Percentiles rank a stretch among this genome's conserved stretches.
phyloP scores from a whole-genome alignment of 73 alveolate genomes.

The Tetrahymena elliotti region DNA sequence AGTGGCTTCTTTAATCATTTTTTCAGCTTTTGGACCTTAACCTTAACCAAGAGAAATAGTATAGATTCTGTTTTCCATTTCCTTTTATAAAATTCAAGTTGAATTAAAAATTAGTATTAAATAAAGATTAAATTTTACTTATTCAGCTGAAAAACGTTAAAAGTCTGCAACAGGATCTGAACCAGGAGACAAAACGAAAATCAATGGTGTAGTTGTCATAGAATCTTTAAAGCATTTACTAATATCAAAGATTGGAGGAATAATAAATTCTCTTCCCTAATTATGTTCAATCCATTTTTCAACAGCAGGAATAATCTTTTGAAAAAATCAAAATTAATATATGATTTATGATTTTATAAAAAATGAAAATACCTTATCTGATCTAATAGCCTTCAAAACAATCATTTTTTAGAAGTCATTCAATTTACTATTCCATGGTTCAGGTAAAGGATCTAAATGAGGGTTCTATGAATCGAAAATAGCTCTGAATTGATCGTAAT shows the following conservation, averaged over 20 bases:
- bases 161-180: conserved; percentile 98
- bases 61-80: conserved; percentile 76
- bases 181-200: conserved; percentile 94
- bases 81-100: conserved; percentile 18
- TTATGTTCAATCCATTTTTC: conserved; percentile 80
- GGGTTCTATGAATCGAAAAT: conserved; percentile 82
- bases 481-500: conserved; percentile 60
- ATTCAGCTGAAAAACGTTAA: background rate
- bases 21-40: conserved; percentile 98
- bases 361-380: conserved; percentile 61
- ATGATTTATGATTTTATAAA: background rate
- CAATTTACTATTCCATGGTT: conserved; percentile 83
- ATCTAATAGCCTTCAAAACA: conserved; percentile 79
- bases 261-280: conserved; percentile 88
- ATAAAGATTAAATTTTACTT: background rate
- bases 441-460: conserved; percentile 84
- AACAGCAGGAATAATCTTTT: conserved; percentile 69
- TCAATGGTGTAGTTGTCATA: conserved; percentile 89
- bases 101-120: too few relatives aligned
- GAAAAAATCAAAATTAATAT: conserved; percentile 41
- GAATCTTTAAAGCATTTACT: conserved; percentile 93
- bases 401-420: conserved; percentile 76
- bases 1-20: conserved; percentile 92
- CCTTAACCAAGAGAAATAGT: conserved; percentile 98
- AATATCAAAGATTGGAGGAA: conserved; percentile 98